phyloP scores from a whole-genome alignment of 1,284 basidiomycete species.

The Cryptococcus jaspeensis region DNA sequence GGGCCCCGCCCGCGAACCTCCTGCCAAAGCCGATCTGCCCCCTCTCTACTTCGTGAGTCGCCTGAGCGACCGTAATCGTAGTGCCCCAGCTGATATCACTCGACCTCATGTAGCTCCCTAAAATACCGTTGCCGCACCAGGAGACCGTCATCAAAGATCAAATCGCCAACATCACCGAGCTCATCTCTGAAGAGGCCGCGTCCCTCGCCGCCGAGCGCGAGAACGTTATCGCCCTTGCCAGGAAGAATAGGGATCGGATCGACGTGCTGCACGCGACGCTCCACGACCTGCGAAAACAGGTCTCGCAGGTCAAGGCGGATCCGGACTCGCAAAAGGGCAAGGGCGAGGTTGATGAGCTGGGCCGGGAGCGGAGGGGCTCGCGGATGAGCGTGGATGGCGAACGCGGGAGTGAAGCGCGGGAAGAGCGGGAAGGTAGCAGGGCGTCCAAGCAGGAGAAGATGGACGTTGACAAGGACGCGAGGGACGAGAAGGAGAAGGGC shows the following conservation, averaged over 20 bases:
- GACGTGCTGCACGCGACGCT: conserved; percentile 31
- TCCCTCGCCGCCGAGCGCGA: conserved; percentile 35
- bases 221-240: conserved; percentile 15
- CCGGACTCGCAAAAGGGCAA: not conserved
- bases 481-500: conserved; percentile 17
- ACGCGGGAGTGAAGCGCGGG: conserved; percentile 1
- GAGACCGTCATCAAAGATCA: conserved; percentile 32
- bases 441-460: conserved; percentile 12
- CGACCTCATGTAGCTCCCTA: conserved; percentile 34
- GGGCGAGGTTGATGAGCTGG: conserved; percentile 18
- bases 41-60: conserved; percentile 46
- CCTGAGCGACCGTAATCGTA: not conserved
- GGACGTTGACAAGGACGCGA: conserved; percentile 10
- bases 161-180: conserved; percentile 30
- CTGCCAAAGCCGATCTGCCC: conserved; percentile 22
- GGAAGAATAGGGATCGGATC: conserved; percentile 26
- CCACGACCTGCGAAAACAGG: conserved; percentile 26
- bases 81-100: not conserved
- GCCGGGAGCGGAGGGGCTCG: conserved; percentile 15
- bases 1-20: conserved; percentile 31
- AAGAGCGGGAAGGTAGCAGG: conserved; percentile 7
- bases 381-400: not conserved
- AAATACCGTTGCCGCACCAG: conserved; percentile 43
- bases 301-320: conserved; percentile 11
- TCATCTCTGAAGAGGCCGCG: conserved; percentile 34